phyloP scores from a whole-genome alignment of 345 rosid species.

The Eutrema yunnanense region DNA sequence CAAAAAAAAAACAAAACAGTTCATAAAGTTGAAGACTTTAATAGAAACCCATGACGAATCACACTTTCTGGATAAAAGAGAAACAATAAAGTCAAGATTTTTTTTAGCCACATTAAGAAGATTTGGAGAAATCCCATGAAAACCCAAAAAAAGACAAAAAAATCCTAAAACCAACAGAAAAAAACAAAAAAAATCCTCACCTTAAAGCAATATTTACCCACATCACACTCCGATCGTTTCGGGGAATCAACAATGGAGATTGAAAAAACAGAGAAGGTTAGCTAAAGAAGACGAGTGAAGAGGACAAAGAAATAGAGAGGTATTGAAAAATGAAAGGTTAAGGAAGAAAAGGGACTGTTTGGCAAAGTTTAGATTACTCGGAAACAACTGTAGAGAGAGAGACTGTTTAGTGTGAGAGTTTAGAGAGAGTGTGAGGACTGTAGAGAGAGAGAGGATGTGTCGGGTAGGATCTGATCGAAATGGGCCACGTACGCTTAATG shows the following conservation, averaged over 20 bases:
- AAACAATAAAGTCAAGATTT: constrained; percentile 14
- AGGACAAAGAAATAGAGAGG: not conserved
- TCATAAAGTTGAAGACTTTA: constrained; percentile 22
- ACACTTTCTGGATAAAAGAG: not conserved
- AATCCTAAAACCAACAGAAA: not conserved
- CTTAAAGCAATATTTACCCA: not conserved
- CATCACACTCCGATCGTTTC: not conserved
- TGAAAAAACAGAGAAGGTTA: not conserved
- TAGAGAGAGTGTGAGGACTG: not conserved
- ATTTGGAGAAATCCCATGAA: not conserved
- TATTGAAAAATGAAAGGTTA: not conserved
- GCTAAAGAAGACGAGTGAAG: not conserved
- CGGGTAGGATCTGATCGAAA: constrained; percentile 31
- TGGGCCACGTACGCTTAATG: constrained; percentile 38
- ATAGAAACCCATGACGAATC: constrained; percentile 27
- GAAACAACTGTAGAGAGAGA: constrained; percentile 23
- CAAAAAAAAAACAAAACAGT: not conserved
- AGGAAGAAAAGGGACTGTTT: constrained; percentile 15
- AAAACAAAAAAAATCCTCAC: constrained; percentile 8
- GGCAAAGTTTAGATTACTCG: constrained; percentile 30
- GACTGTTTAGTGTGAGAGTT: not conserved
- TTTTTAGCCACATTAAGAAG: constrained; percentile 15
- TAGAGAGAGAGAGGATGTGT: constrained; percentile 23
- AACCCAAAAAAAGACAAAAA: not conserved
- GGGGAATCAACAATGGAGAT: constrained; percentile 14